A percentile compares a stretch with the other conserved stretches of the same genome.
phyloP scores from a whole-genome alignment of 441 rosid species.

The Populus trichocarpa region DNA sequence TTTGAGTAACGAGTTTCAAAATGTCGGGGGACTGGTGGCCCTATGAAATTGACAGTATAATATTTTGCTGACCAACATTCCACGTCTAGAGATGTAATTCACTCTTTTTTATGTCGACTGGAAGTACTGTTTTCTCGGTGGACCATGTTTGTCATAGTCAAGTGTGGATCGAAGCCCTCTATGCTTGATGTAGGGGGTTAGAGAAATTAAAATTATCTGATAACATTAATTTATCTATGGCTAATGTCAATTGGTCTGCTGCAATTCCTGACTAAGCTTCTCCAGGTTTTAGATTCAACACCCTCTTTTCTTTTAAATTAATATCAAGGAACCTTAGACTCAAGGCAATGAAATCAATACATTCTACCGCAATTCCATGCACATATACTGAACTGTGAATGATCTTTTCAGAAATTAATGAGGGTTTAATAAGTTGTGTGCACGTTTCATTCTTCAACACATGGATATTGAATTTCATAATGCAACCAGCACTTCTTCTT shows the following conservation, averaged over 20 bases:
- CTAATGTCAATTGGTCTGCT: neutral
- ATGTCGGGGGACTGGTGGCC: neutral
- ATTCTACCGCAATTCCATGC: neutral
- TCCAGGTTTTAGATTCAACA: no score
- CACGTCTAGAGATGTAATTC: neutral
- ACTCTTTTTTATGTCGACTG: neutral
- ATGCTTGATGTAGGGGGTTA: neutral
- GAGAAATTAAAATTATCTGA: no score
- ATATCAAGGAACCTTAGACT: no score
- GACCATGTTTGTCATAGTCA: conserved; percentile 12
- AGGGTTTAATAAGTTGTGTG: neutral
- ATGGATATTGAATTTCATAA: neutral
- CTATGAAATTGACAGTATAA: conserved; percentile 17
- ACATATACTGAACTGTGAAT: neutral
- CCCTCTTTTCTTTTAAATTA: no score
- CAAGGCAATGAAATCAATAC: neutral
- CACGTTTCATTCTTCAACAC: neutral
- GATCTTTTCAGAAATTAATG: neutral
- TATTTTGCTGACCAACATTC: neutral
- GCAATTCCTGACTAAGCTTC: neutral
- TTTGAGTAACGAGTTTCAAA: no score
- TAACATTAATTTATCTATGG: no score
- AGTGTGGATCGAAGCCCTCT: neutral
- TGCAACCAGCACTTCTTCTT: neutral
- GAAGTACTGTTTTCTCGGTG: neutral